Percentiles rank a stretch among this genome's conserved stretches.
Evolutionary conservation across 2,329 filamentous ascomycete species (phyloP).

Genomic region (Pseudovirgaria hyperparasitica): DNA sequence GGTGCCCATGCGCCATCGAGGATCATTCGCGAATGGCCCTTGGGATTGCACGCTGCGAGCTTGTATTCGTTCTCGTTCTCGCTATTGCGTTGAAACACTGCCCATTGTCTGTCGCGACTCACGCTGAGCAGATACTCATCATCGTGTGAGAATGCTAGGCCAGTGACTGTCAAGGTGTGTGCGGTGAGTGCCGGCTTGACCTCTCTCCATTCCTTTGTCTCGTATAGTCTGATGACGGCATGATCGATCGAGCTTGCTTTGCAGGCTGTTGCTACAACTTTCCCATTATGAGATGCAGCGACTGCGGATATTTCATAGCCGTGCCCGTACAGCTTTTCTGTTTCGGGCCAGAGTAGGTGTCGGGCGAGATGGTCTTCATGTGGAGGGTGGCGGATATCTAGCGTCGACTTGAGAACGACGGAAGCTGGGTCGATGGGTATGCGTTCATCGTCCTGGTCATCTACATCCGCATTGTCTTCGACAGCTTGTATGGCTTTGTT

Average conservation of each 20-base stretch:
- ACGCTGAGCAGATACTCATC: conserved; percentile 72
- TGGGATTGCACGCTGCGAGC: conserved; percentile 54
- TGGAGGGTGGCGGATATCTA: conserved; percentile 62
- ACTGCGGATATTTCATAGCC: conserved; percentile 92
- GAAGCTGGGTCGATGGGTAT: conserved; percentile 44
- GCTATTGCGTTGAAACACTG: conserved; percentile 52
- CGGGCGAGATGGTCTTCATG: conserved; percentile 81
- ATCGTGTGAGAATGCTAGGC: conserved; percentile 65
- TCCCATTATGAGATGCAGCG: conserved; percentile 61
- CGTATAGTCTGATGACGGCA: conserved; percentile 84
- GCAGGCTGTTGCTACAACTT: conserved; percentile 78
- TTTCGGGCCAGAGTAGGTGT: conserved; percentile 89
- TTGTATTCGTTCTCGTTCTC: conserved; percentile 36
- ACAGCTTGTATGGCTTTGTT: conserved; percentile 71
- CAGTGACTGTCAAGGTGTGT: conserved; percentile 76
- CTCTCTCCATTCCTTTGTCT: conserved; percentile 79
- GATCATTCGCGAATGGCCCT: conserved; percentile 88
- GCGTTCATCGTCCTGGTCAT: conserved; percentile 36
- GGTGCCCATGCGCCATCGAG: conserved; percentile 77
- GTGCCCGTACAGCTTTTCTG: conserved; percentile 94
- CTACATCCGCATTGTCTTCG: conserved; percentile 18
- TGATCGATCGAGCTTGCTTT: conserved; percentile 87
- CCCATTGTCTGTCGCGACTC: conserved; percentile 85
- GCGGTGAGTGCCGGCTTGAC: conserved; percentile 69
- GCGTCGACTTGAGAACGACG: conserved; percentile 44